A percentile compares a stretch with the other conserved stretches of the same genome.
Evolutionary conservation across 495 filamentous ascomycete genomes (phyloP).

Genomic region (Saxophila tyrrhenica): DNA sequence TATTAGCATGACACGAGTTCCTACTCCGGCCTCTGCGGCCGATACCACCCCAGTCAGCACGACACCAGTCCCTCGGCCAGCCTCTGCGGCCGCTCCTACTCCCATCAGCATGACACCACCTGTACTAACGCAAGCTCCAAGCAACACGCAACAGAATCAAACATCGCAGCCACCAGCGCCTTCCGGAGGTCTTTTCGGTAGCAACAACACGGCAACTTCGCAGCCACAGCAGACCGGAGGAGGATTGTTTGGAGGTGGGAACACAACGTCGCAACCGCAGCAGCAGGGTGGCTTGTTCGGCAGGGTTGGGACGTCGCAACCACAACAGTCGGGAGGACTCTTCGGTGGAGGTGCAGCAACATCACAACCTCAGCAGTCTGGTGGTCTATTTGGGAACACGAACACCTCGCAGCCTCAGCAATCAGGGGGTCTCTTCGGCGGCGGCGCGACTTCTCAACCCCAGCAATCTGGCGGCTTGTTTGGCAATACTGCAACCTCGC

Average conservation of each 20-base stretch:
- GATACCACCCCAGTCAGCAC: no score
- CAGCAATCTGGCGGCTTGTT: slow-evolving; percentile 21
- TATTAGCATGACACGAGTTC: no score
- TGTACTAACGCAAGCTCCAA: no score
- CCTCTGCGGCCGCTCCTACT: no score
- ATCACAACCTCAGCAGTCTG: not conserved
- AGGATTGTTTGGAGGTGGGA: slow-evolving; percentile 14
- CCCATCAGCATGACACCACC: no score
- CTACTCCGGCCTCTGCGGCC: no score
- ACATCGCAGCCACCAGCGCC: not conserved
- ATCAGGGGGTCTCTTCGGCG: slow-evolving; percentile 1
- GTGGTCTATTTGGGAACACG: not conserved
- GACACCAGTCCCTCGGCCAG: no score
- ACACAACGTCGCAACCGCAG: slow-evolving; percentile 3
- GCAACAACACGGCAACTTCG: not conserved
- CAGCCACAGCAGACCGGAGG: slow-evolving; percentile 21
- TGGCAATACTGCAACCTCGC: not conserved
- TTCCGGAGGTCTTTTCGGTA: slow-evolving; percentile 24
- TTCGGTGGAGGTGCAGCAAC: not conserved
- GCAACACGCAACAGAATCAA: no score
- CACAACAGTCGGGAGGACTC: slow-evolving; percentile 4
- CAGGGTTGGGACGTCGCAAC: not conserved
- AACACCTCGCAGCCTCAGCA: slow-evolving; percentile 1
- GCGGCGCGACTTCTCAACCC: not conserved
- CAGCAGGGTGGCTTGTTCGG: slow-evolving; percentile 7